Conservation (phyloP, 176 grass and related monocot species). For the Rhipidocladum racemiflorum region DNA sequence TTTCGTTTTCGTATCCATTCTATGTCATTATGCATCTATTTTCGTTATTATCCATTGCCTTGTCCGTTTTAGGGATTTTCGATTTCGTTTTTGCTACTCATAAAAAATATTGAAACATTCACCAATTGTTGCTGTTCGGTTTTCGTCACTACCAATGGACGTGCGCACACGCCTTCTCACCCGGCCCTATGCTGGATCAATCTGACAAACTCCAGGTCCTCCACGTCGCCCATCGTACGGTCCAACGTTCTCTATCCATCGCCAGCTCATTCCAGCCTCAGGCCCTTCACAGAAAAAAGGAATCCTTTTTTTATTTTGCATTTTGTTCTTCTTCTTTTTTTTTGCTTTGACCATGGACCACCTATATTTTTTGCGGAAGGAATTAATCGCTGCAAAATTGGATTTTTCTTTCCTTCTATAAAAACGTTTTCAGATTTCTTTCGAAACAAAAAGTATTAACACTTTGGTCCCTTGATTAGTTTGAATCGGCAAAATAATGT, state of each 20-base stretch:
- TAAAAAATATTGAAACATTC: too few species aligned
- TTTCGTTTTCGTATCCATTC: too few species aligned
- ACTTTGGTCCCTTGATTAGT: not conserved
- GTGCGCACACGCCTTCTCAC: not conserved
- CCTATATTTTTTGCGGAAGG: not conserved
- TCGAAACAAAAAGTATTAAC: not conserved
- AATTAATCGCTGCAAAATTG: not conserved
- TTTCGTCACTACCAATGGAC: too few species aligned
- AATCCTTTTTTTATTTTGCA: not conserved
- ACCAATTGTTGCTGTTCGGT: too few species aligned
- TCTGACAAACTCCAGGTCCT: not conserved
- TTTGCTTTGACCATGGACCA: constrained; percentile 1
- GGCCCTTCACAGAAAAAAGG: not conserved
- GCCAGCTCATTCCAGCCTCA: constrained; percentile 32
- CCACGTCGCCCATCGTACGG: constrained; percentile 12
- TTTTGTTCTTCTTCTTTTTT: too few species aligned
- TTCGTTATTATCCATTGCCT: too few species aligned
- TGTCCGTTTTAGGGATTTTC: too few species aligned
- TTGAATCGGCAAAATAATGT: not conserved
- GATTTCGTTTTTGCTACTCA: too few species aligned
- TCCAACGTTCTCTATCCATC: not conserved
- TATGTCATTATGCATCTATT: too few species aligned
- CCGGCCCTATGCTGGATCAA: not conserved
- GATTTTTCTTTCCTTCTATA: not conserved
- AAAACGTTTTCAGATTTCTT: not conserved